phyloP scores from a whole-genome alignment of 164 flowering plant species.

The Nymphaea thermarum region DNA sequence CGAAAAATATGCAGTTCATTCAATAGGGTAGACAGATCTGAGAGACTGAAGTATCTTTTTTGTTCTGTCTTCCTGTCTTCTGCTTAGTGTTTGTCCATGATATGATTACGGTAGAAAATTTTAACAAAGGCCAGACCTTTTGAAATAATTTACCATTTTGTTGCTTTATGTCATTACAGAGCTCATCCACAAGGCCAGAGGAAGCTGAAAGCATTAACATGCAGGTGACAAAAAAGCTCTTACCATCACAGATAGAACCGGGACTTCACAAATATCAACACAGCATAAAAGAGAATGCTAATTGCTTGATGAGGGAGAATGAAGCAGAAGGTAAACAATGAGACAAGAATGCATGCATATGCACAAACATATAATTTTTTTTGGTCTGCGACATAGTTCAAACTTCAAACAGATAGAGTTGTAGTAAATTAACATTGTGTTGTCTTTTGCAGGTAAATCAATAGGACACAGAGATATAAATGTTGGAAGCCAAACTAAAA shows the following conservation, averaged over 20 bases:
- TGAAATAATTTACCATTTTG: not conserved
- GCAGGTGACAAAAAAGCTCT: conserved; percentile 25
- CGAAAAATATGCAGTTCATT: no score
- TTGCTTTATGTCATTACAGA: conserved; percentile 37
- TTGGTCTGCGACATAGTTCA: conserved; percentile 2
- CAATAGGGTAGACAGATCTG: no score
- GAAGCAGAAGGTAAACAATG: not conserved
- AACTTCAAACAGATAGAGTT: no score
- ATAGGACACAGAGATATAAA: no score
- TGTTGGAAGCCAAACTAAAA: not conserved
- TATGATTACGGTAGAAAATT: not conserved
- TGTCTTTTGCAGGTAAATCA: no score
- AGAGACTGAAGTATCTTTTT: no score
- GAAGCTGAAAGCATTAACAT: conserved; percentile 43
- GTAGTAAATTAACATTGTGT: no score
- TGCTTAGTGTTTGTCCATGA: not conserved
- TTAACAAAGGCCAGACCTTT: no score
- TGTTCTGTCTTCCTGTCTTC: no score
- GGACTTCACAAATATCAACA: conserved; percentile 1
- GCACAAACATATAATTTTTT: not conserved
- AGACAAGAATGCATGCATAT: not conserved
- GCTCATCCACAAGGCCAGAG: conserved; percentile 78
- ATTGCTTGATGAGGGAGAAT: not conserved
- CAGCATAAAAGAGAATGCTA: not conserved
- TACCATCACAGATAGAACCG: conserved; percentile 10